These are phyloP conservation scores for Penium margaritaceum DNA, from an alignment of 139 green algal species.

Conservation along the genomic window DNA sequence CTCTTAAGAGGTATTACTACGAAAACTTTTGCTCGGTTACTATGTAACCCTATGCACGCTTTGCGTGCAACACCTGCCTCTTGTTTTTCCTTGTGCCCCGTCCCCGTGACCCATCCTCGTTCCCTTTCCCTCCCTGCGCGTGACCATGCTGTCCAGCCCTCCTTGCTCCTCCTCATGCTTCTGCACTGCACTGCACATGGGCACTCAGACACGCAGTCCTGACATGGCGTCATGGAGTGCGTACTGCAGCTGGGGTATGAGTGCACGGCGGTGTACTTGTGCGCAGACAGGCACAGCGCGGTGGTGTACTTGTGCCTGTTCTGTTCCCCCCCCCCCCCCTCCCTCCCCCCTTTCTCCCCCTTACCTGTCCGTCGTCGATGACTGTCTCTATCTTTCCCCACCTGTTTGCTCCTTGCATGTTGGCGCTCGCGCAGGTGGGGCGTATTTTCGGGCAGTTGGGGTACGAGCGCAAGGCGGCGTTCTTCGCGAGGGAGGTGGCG, in stretches of 20 bases:
- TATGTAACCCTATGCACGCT: too few relatives aligned
- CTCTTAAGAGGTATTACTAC: too few relatives aligned
- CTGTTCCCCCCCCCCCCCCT: background rate
- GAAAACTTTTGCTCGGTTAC: too few relatives aligned
- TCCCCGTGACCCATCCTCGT: too few relatives aligned
- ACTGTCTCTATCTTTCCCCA: background rate
- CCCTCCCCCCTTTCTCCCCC: background rate
- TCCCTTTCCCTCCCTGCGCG: too few relatives aligned
- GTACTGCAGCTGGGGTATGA: conserved; percentile 1
- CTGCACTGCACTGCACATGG: background rate
- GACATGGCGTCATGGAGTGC: too few relatives aligned
- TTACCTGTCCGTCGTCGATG: background rate
- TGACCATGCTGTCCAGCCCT: too few relatives aligned
- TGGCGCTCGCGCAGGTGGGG: conserved; percentile 8
- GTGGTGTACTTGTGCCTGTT: background rate
- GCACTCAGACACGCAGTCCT: background rate
- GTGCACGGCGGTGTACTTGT: background rate
- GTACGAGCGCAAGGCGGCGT: conserved; percentile 40
- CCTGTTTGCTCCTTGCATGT: too few relatives aligned
- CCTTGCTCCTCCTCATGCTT: conserved; percentile 35
- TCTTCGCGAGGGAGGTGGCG: conserved; percentile 43
- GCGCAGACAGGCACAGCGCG: too few relatives aligned
- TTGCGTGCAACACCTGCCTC: too few relatives aligned
- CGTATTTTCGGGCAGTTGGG: conserved; percentile 29
- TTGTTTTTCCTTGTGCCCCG: too few relatives aligned